These are phyloP conservation scores for Venturiaceae sp. DNA, from an alignment of 2,329 filamentous ascomycete species.

Conservation along the genomic window DNA sequence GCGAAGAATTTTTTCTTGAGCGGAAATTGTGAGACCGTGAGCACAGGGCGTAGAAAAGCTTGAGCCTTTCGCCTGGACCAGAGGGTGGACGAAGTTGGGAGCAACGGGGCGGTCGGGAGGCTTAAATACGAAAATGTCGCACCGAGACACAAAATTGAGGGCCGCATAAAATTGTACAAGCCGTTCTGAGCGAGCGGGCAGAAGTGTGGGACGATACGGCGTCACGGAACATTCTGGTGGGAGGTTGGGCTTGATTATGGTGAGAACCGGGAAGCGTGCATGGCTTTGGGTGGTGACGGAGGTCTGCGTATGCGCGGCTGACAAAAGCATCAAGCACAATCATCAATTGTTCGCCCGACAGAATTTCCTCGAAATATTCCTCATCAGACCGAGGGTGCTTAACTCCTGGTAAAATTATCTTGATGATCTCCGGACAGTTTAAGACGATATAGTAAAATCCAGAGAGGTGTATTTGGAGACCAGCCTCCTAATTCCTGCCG, in stretches of 20 bases:
- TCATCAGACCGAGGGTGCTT: too few relatives aligned
- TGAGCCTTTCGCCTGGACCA: background rate
- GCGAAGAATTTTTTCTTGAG: background rate
- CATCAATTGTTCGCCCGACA: too few relatives aligned
- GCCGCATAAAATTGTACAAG: background rate
- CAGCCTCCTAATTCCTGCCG: too few relatives aligned
- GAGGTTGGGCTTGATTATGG: background rate
- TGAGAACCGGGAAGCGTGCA: background rate
- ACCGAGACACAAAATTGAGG: background rate
- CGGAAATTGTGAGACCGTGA: conserved; percentile 2
- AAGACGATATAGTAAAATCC: too few relatives aligned
- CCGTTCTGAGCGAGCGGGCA: background rate
- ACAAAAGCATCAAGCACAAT: conserved; percentile 2
- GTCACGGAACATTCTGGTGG: background rate
- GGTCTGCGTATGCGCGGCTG: background rate
- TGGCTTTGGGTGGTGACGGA: background rate
- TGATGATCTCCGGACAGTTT: too few relatives aligned
- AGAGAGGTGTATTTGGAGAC: too few relatives aligned
- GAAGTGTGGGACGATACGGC: background rate
- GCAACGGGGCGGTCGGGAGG: background rate
- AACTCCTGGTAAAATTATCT: too few relatives aligned
- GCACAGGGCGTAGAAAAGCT: background rate
- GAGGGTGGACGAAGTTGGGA: background rate
- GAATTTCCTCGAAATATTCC: too few relatives aligned
- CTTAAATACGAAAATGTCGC: background rate